Base-by-base conservation (phyloP, 805 yeast genomes). In the Metschnikowia lachancei region DNA sequence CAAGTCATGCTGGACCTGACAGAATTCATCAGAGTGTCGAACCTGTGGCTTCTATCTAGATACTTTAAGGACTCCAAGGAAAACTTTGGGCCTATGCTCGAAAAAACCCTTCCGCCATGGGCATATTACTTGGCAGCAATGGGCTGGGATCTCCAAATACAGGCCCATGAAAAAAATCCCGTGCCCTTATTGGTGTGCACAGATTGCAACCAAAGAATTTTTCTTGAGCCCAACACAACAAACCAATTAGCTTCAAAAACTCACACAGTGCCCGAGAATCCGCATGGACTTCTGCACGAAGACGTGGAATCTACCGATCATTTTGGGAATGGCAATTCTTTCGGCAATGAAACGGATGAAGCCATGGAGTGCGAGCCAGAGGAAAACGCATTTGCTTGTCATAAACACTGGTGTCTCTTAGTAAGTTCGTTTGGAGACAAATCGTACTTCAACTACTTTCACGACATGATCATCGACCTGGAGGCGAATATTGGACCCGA, bases 81-180 rank as follows among this genome's bases (percentile, higher is more conserved):
- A 43, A 71, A 71, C 41, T 54, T 60, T 19, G 46, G 59, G 19
- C 38, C 51, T 9, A 28, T 56, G 19, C 54, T 69, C 7, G 58
- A 58, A 9, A 34, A 35, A 12, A 39, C 45, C n/a, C 55, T 59
- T 2, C 73, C 74, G 9, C 28, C 33, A 0, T 67, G 71, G 71
- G 47, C 64, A 19, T 70, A 67, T 47, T 44, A 56, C n/a, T 41
- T 70, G n/a, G 69, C 74, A 4, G 51, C 62, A 20, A 49, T 61
- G 42, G 75, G 75, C 6, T 72, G 76, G 76, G 56, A 56, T 13
- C 53, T 72, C 35, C 50, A 64, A 28, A 60, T 65, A 6, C 74
- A 67, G 51, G 51, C 60, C 3, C 64, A 63, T 50, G 50, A 61
- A 5, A 37, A 55, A 20, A 57, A 61, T 13, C 39, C 61, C 16